Conservation (phyloP, 225 moss, liverwort and hornwort genomes). For the Straminergon stramineum region DNA sequence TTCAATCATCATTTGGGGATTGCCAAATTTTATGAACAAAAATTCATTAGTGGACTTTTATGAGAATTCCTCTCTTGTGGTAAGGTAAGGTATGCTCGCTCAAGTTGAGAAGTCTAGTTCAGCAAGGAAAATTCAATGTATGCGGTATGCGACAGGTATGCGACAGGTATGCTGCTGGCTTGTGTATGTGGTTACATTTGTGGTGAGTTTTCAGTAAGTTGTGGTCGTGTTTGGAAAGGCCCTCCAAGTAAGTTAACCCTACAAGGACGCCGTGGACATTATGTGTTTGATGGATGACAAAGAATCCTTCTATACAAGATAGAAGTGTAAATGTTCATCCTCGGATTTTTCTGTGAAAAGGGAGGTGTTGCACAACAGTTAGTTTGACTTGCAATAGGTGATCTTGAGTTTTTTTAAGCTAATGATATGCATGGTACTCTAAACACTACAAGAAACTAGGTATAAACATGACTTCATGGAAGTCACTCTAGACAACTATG, state of each 20-base stretch:
- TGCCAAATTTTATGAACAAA: background rate
- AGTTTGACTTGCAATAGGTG: background rate
- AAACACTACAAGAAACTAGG: too few species aligned
- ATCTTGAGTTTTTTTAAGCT: background rate
- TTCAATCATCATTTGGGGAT: background rate
- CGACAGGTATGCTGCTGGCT: background rate
- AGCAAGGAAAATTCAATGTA: background rate
- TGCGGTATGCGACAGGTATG: background rate
- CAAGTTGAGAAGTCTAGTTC: too few species aligned
- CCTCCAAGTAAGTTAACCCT: background rate
- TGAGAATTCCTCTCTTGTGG: background rate
- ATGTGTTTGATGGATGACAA: background rate
- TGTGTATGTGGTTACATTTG: background rate
- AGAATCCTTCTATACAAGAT: too few species aligned
- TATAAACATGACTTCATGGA: too few species aligned
- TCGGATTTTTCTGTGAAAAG: background rate
- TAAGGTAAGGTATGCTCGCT: background rate
- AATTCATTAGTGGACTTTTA: background rate
- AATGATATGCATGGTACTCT: background rate
- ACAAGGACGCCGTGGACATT: fast-evolving
- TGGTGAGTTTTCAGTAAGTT: background rate
- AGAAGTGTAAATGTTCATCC: too few species aligned
- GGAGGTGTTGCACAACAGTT: background rate
- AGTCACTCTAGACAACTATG: too few species aligned
- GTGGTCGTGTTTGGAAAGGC: background rate